phyloP scores from a whole-genome alignment of 2,329 filamentous ascomycete species.

The Sphaerulina vaccinii region DNA sequence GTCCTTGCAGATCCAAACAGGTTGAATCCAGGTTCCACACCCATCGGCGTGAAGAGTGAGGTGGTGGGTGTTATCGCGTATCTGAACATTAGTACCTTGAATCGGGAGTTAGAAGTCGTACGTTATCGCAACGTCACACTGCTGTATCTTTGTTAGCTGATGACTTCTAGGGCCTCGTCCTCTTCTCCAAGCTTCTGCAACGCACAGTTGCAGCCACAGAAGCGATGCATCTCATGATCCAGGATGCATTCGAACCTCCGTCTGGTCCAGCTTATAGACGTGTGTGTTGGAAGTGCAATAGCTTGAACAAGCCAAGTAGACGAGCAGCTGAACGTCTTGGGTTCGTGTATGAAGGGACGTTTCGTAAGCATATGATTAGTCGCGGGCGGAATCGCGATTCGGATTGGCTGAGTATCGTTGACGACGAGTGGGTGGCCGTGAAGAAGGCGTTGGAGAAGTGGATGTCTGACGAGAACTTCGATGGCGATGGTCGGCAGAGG shows the following conservation, averaged over 20 bases:
- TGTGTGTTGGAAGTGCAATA: conserved; percentile 65
- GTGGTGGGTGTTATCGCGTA: conserved; percentile 44
- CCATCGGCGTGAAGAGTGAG: conserved; percentile 11
- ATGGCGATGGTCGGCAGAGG: conserved; percentile 53
- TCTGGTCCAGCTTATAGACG: conserved; percentile 47
- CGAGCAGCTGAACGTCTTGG: conserved; percentile 58
- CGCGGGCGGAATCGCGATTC: conserved; percentile 60
- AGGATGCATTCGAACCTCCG: conserved; percentile 50
- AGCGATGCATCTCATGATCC: conserved; percentile 56
- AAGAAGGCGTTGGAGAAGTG: conserved; percentile 54
- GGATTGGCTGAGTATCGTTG: conserved; percentile 59
- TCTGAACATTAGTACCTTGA: conserved; percentile 49
- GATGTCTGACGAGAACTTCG: conserved; percentile 58
- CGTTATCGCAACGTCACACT: conserved; percentile 22
- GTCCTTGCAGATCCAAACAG: conserved; percentile 40
- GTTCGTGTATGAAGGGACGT: conserved; percentile 59
- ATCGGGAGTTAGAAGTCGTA: conserved; percentile 59
- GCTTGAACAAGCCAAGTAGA: conserved; percentile 55
- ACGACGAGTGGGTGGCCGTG: conserved; percentile 57
- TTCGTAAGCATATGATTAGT: conserved; percentile 61
- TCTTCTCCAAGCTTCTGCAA: conserved; percentile 53
- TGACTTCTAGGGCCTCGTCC: conserved; percentile 35
- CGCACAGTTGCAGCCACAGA: conserved; percentile 59
- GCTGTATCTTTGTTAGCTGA: neutral
- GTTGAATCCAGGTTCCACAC: conserved; percentile 5